phyloP scores from a whole-genome alignment of 139 green algal genomes.

The Yamagishiella unicocca region DNA sequence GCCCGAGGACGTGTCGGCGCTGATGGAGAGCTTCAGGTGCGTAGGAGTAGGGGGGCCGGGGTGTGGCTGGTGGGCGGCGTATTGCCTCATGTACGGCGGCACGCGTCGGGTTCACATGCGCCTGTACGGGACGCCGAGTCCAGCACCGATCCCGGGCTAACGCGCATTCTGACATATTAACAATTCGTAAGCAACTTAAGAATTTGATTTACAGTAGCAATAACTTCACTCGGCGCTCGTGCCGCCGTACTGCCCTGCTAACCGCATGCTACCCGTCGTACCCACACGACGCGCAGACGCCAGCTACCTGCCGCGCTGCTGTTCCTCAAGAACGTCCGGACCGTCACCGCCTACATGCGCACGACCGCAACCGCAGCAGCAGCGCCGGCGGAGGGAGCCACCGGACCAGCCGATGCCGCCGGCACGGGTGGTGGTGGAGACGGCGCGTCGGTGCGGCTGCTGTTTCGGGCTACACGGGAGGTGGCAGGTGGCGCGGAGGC shows the following conservation, averaged over 20 bases:
- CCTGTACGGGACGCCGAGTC: too few relatives aligned
- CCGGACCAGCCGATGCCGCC: not conserved
- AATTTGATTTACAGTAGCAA: too few relatives aligned
- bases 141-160: too few relatives aligned
- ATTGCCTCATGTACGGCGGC: too few relatives aligned
- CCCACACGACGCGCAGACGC: not conserved
- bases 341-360: slow-evolving; percentile 30
- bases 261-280: too few relatives aligned
- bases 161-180: too few relatives aligned
- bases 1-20: slow-evolving; percentile 50
- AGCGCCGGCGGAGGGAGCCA: not conserved
- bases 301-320: slow-evolving; percentile 74
- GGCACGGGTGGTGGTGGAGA: not conserved
- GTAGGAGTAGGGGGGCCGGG: not conserved
- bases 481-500: not conserved
- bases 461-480: slow-evolving; percentile 16
- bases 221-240: too few relatives aligned
- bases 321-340: slow-evolving; percentile 80
- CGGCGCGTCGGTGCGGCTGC: slow-evolving; percentile 1
- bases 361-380: not conserved
- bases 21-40: slow-evolving; percentile 68
- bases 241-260: too few relatives aligned
- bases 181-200: too few relatives aligned
- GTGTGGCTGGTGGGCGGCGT: too few relatives aligned
- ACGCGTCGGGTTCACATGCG: too few relatives aligned